These are phyloP conservation scores for Paramecium primaurelia DNA, from an alignment of 73 alveolate species.

Conservation along the genomic window DNA sequence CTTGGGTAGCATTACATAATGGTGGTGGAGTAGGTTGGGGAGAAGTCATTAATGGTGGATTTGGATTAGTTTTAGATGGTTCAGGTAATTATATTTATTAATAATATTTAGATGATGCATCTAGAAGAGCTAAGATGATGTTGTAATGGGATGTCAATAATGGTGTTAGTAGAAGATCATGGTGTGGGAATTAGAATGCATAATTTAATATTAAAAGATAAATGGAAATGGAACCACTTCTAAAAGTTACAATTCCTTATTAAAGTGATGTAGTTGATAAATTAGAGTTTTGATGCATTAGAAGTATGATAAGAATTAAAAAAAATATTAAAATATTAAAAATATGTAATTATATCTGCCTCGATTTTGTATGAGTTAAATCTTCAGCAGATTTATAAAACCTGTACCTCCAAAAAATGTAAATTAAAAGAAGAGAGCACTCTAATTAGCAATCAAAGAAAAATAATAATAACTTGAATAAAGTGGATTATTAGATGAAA, in stretches of 20 bases:
- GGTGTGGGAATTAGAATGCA: slow-evolving; percentile 70
- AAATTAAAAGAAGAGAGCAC: not conserved
- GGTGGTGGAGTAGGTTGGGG: slow-evolving; percentile 85
- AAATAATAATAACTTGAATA: not conserved
- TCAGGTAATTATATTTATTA: not conserved
- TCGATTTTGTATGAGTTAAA: not conserved
- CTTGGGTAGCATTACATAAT: slow-evolving; percentile 76
- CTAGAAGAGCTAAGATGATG: slow-evolving; percentile 66
- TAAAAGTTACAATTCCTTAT: slow-evolving; percentile 38
- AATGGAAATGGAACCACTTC: slow-evolving; percentile 36
- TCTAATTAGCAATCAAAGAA: not conserved
- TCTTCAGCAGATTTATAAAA: not conserved
- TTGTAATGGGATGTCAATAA: slow-evolving; percentile 70
- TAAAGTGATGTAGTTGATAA: not conserved
- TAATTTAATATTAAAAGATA: slow-evolving; percentile 53
- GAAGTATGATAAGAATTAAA: not conserved
- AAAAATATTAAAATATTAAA: not conserved
- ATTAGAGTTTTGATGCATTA: not conserved
- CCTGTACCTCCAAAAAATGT: not conserved
- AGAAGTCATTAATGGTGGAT: slow-evolving; percentile 73
- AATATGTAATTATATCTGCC: not conserved
- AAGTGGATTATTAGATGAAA: slow-evolving; percentile 14
- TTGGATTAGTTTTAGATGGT: slow-evolving; percentile 76
- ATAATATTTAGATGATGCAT: slow-evolving; percentile 55
- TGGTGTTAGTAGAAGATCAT: slow-evolving; percentile 71